A percentile compares a stretch with the other conserved stretches of the same genome.
Conservation (phyloP, 2,329 filamentous ascomycete genomes). For the Epichloe brachyelytri region DNA sequence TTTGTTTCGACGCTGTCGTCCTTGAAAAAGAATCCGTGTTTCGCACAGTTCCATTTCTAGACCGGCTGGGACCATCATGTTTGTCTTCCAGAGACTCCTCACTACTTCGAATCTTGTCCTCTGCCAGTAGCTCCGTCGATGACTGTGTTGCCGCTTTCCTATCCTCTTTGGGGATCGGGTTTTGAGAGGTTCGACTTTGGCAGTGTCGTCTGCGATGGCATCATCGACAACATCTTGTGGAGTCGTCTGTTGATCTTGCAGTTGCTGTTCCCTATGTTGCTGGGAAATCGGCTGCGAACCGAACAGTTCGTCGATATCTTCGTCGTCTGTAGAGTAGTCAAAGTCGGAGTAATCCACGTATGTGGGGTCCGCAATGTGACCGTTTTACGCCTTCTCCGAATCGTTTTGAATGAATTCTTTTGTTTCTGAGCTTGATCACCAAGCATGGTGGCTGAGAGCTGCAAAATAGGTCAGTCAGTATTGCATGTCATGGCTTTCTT, state of each 20-base stretch:
- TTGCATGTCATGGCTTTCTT: background rate
- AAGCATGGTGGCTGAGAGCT: slow-evolving; percentile 51
- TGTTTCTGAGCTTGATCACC: slow-evolving; percentile 59
- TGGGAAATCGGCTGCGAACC: slow-evolving; percentile 20
- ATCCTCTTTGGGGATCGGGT: slow-evolving; percentile 30
- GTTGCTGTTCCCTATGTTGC: slow-evolving; percentile 18
- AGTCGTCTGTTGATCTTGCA: slow-evolving; percentile 15
- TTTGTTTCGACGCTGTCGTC: slow-evolving; percentile 91
- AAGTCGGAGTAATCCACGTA: slow-evolving; percentile 81
- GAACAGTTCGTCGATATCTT: slow-evolving; percentile 34
- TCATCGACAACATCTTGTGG: slow-evolving; percentile 13
- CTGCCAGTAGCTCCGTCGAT: slow-evolving; percentile 18
- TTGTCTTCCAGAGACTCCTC: slow-evolving; percentile 54
- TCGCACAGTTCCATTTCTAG: slow-evolving; percentile 73
- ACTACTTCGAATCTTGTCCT: slow-evolving; percentile 34
- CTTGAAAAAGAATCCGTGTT: slow-evolving; percentile 97
- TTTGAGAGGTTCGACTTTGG: slow-evolving; percentile 43
- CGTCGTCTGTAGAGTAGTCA: slow-evolving; percentile 73
- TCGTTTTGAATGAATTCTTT: slow-evolving; percentile 71
- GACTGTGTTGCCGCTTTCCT: slow-evolving; percentile 21
- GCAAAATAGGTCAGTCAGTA: slow-evolving; percentile 12
- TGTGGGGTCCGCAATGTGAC: slow-evolving; percentile 71
- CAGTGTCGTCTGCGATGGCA: slow-evolving; percentile 34
- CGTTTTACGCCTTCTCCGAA: slow-evolving; percentile 72
- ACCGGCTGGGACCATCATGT: slow-evolving; percentile 42